Evolutionary conservation across 768 basidiomycete species (phyloP).

Genomic region (Termitomyces sp.): DNA sequence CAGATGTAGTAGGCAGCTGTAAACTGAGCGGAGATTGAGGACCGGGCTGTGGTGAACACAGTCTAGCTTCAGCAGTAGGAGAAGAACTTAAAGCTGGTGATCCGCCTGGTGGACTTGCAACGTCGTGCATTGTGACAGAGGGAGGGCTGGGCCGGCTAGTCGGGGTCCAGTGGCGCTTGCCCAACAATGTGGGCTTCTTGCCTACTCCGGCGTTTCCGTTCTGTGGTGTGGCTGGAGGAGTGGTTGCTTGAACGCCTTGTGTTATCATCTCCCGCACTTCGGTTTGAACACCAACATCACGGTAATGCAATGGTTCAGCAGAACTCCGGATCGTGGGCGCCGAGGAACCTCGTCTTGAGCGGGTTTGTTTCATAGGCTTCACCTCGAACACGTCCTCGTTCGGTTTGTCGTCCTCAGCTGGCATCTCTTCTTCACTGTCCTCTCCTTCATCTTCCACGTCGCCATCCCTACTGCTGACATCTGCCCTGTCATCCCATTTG

Average conservation of each 20-base stretch:
- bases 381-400: constrained; percentile 30
- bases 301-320: constrained; percentile 48
- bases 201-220: constrained; percentile 5
- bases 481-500: constrained; percentile 50
- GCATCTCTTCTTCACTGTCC: constrained; percentile 33
- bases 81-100: constrained; percentile 14
- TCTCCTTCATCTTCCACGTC: constrained; percentile 77
- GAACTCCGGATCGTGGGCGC: constrained; percentile 27
- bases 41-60: background rate
- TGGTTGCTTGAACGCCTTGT: constrained; percentile 55
- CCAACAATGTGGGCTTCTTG: constrained; percentile 12
- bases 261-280: constrained; percentile 44
- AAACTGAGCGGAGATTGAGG: constrained; percentile 11
- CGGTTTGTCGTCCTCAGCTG: constrained; percentile 20
- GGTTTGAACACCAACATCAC: constrained; percentile 69
- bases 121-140: constrained; percentile 18
- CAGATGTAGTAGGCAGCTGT: background rate
- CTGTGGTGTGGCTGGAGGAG: constrained; percentile 17
- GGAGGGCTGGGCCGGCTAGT: constrained; percentile 17
- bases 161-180: constrained; percentile 24
- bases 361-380: constrained; percentile 22
- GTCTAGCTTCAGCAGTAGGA: constrained; percentile 9
- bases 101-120: constrained; percentile 8
- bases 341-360: constrained; percentile 31
- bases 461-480: constrained; percentile 74